Evolutionary conservation across 805 yeast genomes (phyloP), one percentile per base, ranked within the genome.

Genomic region (Candida insectalens): DNA sequence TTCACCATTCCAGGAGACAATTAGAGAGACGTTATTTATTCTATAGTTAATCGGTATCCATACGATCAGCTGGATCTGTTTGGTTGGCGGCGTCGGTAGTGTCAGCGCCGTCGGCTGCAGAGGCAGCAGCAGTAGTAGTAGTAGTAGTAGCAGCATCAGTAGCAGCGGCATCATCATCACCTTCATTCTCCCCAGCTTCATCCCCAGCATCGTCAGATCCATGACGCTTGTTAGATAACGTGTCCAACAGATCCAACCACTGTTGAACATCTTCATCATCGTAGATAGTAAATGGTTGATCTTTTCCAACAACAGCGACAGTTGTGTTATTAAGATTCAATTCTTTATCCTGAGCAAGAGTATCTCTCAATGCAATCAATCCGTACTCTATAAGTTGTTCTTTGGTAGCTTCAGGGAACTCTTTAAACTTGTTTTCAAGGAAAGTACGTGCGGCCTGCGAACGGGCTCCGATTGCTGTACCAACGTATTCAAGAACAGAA

Each of bases 361-460:
- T 89, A 51, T 92, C 97, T 59, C 96, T 79, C 52, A 92, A 69
- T 0, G 98, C 94, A 45, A 77, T 78, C 46, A 92, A 77, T 4
- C 94, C 97, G 47, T 77, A 87, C 28, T 79, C 75, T 40, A 92
- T 76, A 44, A 92, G 71, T 46, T 83, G 77, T 47, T 85, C 94
- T 25, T 69, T 63, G 9, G 71, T 63, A 6, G 76, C 63, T 35
- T 70, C 68, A 14, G 75, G 62, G 45, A 84, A 83, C 20, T 66
- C 64, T 25, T 83, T 85, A 52, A 78, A 68, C 45, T 80, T 79
- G 53, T 95, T 77, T 60, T 92, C 99, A 53, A 92, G 64, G 48
- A 85, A 92, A 2, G 99, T 92, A 63, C 94, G 77, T 12, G 96
- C 96, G 33, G 97, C 97, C 62, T 92, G 99, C 2, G 97, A 89